These are phyloP conservation scores for Xerocomellus amylosporus DNA, from an alignment of 768 basidiomycete species.

Conservation along the genomic window DNA sequence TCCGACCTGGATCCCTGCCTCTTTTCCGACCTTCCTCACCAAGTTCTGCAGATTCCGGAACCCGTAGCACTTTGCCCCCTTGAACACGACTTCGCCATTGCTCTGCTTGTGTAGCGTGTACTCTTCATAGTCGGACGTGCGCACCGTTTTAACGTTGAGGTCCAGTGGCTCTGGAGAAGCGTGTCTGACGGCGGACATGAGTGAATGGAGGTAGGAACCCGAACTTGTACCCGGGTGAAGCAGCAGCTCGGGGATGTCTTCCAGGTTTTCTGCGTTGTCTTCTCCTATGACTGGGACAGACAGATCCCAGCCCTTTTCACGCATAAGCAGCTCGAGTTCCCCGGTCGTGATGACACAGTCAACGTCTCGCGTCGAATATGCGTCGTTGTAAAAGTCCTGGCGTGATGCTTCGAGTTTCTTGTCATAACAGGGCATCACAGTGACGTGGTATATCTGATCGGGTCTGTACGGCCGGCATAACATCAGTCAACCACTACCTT, in stretches of 20 bases:
- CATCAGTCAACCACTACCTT: background rate
- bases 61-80: conserved; percentile 94
- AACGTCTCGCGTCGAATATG: conserved; percentile 84
- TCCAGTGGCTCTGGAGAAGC: conserved; percentile 45
- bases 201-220: conserved; percentile 85
- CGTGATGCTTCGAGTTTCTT: conserved; percentile 98
- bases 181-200: conserved; percentile 55
- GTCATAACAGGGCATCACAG: conserved; percentile 99
- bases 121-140: conserved; percentile 78
- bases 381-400: conserved; percentile 83
- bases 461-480: conserved; percentile 48
- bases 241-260: conserved; percentile 66
- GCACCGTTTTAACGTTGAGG: conserved; percentile 55
- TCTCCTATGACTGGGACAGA: conserved; percentile 55
- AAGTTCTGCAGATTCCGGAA: conserved; percentile 97
- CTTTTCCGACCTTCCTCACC: conserved; percentile 88
- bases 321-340: conserved; percentile 83
- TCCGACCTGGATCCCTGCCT: conserved; percentile 69
- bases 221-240: conserved; percentile 83
- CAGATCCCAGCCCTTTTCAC: conserved; percentile 79
- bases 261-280: conserved; percentile 20
- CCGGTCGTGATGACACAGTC: conserved; percentile 98
- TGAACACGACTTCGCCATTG: conserved; percentile 70
- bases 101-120: conserved; percentile 48
- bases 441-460: conserved; percentile 88